phyloP scores from a whole-genome alignment of 2,329 filamentous ascomycete genomes.

The Fusarium tupiense region DNA sequence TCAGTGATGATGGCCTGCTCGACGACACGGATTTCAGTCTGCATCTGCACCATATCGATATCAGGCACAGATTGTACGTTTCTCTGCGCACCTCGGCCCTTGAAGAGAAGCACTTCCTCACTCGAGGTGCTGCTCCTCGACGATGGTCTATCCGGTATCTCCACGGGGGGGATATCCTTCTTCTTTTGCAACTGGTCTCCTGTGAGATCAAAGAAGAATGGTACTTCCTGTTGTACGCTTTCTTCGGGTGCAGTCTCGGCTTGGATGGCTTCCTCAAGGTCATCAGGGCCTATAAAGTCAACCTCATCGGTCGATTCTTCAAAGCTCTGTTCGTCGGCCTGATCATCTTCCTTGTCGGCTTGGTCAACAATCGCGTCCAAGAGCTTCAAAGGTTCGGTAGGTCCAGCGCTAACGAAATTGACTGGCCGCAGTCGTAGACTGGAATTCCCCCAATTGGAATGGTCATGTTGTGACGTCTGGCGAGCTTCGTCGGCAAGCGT shows the following conservation, averaged over 20 bases:
- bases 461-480: slow-evolving; percentile 58
- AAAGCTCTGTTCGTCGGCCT: background rate
- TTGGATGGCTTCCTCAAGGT: slow-evolving; percentile 33
- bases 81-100: slow-evolving; percentile 57
- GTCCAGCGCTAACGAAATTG: slow-evolving; percentile 63
- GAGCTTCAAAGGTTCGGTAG: slow-evolving; percentile 60
- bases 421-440: slow-evolving; percentile 61
- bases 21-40: slow-evolving; percentile 47
- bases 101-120: slow-evolving; percentile 75
- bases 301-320: background rate
- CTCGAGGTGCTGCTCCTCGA: slow-evolving; percentile 60
- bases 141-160: slow-evolving; percentile 29
- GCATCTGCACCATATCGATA: slow-evolving; percentile 44
- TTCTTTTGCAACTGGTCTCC: slow-evolving; percentile 38
- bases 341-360: background rate
- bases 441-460: slow-evolving; percentile 51
- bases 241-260: background rate
- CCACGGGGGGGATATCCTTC: background rate
- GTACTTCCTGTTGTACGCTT: background rate
- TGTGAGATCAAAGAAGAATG: slow-evolving; percentile 53
- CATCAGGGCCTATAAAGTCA: slow-evolving; percentile 35
- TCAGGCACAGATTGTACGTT: slow-evolving; percentile 26
- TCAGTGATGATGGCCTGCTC: slow-evolving; percentile 34
- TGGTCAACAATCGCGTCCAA: slow-evolving; percentile 44
- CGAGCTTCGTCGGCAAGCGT: slow-evolving; percentile 59